Evolutionary conservation across 768 basidiomycete genomes (phyloP).

Genomic region (Sarcodon sp.): DNA sequence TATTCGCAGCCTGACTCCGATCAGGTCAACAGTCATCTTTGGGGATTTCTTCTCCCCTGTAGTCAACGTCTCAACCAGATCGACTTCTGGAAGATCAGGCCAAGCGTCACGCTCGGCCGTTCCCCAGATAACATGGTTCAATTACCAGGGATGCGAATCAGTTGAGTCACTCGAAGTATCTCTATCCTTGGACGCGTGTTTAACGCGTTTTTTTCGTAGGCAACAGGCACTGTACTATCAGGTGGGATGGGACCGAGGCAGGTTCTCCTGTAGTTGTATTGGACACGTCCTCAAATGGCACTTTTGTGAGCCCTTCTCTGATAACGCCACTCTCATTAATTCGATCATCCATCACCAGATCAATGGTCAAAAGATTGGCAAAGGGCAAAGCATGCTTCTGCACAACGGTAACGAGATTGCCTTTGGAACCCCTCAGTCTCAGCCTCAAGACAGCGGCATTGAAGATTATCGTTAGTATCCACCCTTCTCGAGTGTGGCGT

Average conservation of each 20-base stretch:
- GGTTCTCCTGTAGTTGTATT: slow-evolving; percentile 31
- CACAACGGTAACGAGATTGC: slow-evolving; percentile 79
- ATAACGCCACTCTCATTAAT: background rate
- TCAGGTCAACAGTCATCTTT: slow-evolving; percentile 27
- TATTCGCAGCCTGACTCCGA: slow-evolving; percentile 15
- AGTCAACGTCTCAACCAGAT: slow-evolving; percentile 36
- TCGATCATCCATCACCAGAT: slow-evolving; percentile 27
- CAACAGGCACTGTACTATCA: slow-evolving; percentile 43
- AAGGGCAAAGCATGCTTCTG: slow-evolving; percentile 39
- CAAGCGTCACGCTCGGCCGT: slow-evolving; percentile 42
- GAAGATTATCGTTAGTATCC: slow-evolving; percentile 65
- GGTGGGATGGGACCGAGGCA: slow-evolving; percentile 40
- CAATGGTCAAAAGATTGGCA: slow-evolving; percentile 53
- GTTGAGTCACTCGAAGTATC: slow-evolving; percentile 25
- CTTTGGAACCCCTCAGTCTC: slow-evolving; percentile 51
- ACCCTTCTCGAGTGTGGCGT: background rate
- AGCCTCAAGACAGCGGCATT: slow-evolving; percentile 22
- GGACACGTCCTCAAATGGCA: slow-evolving; percentile 63
- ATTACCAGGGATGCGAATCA: slow-evolving; percentile 63
- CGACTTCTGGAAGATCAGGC: slow-evolving; percentile 45
- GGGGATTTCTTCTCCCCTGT: slow-evolving; percentile 65
- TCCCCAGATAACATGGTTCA: slow-evolving; percentile 34
- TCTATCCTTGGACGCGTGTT: background rate
- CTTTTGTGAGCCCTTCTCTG: slow-evolving; percentile 34
- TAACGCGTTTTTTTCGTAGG: slow-evolving; percentile 22